Base-by-base conservation (phyloP, 257 asterid genomes). In the Verbena officinalis region DNA sequence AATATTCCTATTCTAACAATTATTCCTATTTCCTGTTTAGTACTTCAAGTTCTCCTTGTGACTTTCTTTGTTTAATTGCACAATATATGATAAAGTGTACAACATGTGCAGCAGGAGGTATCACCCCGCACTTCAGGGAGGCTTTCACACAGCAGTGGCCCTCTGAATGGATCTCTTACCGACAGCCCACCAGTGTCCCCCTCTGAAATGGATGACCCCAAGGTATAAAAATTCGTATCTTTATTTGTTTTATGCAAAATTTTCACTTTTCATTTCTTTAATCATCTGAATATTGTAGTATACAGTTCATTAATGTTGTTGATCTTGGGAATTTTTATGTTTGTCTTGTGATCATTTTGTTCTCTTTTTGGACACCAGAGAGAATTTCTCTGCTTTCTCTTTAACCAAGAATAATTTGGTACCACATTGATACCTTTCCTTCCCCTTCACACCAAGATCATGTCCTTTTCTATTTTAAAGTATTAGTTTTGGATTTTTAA, bases 141-240 rank as follows among this genome's bases (percentile, higher is more conserved):
- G 67, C 81, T 94, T 36, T 90, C 99, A 1, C 99, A 94, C 80
- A 94, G 99, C 79, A 94, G 99, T 65, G 99, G 98, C 53, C 94
- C 96, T 70, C 86, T 82, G 45, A 87, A 79, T 60, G 97, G 92
- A 55, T 73, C 98, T 64, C 89, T 94, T 66, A 83, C 96, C 34
- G 98, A 94, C 81, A 94, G 98, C 76, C 95, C 99, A 24, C 98
- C 99, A 22, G 91, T 82, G 21, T 94, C 99, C 22, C 98, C 98
- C 54, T 80, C 93, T 30, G 93, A 88, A 72, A 75, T 94, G 73
- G 96, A 86, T 50, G 96, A 90, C 30, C 50, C 55, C 51, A 94
- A 94, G 99, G 99, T 94, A 40, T 52, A 3, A 4, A 30, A 4
- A 4, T 36, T 23, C 11, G 3, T 22, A 27, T 23, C 13, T 43